Evolutionary conservation across 371 early-diverging fungal species (phyloP).

Genomic region (Dichotomocladium elegans): DNA sequence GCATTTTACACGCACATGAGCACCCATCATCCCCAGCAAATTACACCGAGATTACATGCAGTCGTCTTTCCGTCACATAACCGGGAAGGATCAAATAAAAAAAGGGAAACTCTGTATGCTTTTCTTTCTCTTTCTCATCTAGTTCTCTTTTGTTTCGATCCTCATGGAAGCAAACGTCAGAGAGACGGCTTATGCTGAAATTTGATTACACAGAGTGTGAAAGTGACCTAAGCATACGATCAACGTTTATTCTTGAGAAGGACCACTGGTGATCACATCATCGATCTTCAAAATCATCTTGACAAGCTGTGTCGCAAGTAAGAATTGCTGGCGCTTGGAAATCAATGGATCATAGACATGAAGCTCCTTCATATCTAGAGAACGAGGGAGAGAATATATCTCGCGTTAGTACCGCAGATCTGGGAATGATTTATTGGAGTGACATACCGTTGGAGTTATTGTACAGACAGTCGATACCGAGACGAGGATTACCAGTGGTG

Average conservation of each 20-base stretch:
- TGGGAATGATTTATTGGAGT: background rate
- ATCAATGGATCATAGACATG: constrained; percentile 98
- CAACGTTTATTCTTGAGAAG: constrained; percentile 7
- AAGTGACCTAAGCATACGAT: background rate
- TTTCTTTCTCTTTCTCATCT: background rate
- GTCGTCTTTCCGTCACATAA: too few species aligned
- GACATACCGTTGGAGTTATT: constrained; percentile 77
- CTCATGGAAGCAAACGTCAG: background rate
- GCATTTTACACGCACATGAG: background rate
- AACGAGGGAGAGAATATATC: background rate
- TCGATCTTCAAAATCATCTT: constrained; percentile 98
- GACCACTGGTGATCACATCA: constrained; percentile 76
- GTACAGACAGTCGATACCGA: constrained; percentile 97
- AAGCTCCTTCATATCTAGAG: constrained; percentile 93
- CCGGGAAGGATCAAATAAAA: background rate
- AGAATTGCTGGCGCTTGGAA: constrained; percentile 98
- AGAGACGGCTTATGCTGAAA: background rate
- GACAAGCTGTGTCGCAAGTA: constrained; percentile 96
- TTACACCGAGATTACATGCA: too few species aligned
- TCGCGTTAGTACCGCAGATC: background rate
- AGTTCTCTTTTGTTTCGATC: background rate
- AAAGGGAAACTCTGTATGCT: too few species aligned
- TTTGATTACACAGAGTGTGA: too few species aligned
- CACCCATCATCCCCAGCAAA: background rate
- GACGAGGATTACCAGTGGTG: constrained; percentile 73